These are phyloP conservation scores for Botrytis aclada DNA, from an alignment of 2,329 filamentous ascomycete species.

Conservation along the genomic window DNA sequence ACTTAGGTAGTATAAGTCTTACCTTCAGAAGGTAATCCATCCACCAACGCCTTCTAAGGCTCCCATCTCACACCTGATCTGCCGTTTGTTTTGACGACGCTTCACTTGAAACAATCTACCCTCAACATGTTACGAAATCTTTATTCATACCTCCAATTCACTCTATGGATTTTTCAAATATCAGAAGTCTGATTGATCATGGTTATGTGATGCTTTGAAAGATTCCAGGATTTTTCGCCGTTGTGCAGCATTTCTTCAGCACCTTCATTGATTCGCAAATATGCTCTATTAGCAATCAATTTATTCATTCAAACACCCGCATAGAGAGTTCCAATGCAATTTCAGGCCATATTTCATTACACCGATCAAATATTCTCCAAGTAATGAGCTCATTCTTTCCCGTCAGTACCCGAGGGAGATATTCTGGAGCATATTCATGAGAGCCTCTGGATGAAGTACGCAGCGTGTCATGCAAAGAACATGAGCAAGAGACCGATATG, in stretches of 20 bases:
- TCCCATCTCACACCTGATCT: background rate
- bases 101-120: background rate
- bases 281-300: background rate
- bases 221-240: no score
- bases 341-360: background rate
- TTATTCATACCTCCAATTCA: background rate
- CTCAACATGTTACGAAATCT: background rate
- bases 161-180: background rate
- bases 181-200: background rate
- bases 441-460: background rate
- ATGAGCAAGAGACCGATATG: background rate
- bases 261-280: background rate
- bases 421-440: background rate
- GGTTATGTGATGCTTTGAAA: background rate
- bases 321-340: background rate
- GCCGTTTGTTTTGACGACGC: background rate
- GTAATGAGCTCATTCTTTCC: background rate
- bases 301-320: background rate
- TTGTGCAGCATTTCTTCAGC: background rate
- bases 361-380: background rate
- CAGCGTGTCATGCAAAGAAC: background rate
- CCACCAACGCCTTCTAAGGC: background rate
- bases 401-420: background rate
- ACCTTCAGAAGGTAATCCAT: background rate
- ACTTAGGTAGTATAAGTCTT: background rate